Base-by-base conservation (phyloP, 2,329 filamentous ascomycete genomes). In the Teratosphaeria gauchensis region DNA sequence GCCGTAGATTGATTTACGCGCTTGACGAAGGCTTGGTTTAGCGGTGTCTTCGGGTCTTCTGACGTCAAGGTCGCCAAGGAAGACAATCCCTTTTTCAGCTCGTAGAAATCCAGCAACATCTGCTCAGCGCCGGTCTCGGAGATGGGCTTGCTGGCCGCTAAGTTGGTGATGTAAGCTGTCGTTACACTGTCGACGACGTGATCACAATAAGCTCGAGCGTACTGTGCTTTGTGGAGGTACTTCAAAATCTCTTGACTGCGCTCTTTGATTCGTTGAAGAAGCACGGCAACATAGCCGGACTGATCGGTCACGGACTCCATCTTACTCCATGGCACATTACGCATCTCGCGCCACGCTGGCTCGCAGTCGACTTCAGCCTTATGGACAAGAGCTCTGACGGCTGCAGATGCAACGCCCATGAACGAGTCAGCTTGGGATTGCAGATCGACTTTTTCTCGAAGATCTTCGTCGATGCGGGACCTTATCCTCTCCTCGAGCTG, bases 41-140 rank as follows among this genome's bases (percentile, higher is more conserved):
- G 61, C 7, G 67, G 62, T 8, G 78, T 85, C 71, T 67, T 79
- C 11, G 82, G 70, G 42, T 48, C 42, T 51, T 84, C 79, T 21
- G 80, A 75, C 32, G 78, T 84, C 68, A 79, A 78, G 21, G 82
- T 85, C 61, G 91, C 78, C 4, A 96, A 78, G 58, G 84, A 85
- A 55, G 85, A 84, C 61, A 95, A 85, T 1, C 84, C 84, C 68
- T 92, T 91, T 59, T 90, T 92, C 24, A 96, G 78, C 8, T 89
- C 89, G 69, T 97, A 97, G 63, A 92, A 92, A 74, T 99, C 94
- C 4, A 99, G 84, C 21, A 97, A 81, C 91, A 99, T 96, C 84
- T 96, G 94, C 73, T 99, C 92, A 11, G 94, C 94, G 12, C 92
- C 94, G 57, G 91, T 89, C 75, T 97, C 94, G 4, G 90, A 92